These are phyloP conservation scores for Fusarium buxicola DNA, from an alignment of 2,329 filamentous ascomycete species.

Conservation along the genomic window DNA sequence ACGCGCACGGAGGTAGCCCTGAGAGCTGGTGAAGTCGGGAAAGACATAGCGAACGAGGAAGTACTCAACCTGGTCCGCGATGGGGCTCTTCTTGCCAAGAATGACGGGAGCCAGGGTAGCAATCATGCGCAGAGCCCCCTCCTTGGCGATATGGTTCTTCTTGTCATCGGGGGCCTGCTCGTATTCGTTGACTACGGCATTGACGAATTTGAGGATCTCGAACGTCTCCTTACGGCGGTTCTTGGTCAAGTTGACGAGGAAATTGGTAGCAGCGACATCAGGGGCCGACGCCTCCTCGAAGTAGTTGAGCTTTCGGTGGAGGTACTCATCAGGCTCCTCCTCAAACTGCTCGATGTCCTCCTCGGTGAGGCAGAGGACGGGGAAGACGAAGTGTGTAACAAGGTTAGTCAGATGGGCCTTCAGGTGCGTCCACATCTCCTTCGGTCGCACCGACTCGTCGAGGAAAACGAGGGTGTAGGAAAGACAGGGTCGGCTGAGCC, in stretches of 20 bases:
- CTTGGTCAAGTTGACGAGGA: slow-evolving; percentile 94
- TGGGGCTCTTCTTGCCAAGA: slow-evolving; percentile 96
- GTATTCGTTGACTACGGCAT: slow-evolving; percentile 93
- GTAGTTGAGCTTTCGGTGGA: slow-evolving; percentile 97
- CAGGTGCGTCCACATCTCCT: slow-evolving; percentile 94
- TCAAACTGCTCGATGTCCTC: slow-evolving; percentile 96
- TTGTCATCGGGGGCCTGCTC: slow-evolving; percentile 85
- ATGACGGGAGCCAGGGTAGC: slow-evolving; percentile 94
- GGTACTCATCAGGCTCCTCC: slow-evolving; percentile 93
- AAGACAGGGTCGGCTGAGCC: slow-evolving; percentile 93
- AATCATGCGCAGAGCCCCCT: slow-evolving; percentile 97
- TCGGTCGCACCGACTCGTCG: slow-evolving; percentile 97
- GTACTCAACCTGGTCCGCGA: slow-evolving; percentile 97
- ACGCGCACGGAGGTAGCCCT: slow-evolving; percentile 92
- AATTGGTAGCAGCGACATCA: slow-evolving; percentile 95
- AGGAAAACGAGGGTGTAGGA: slow-evolving; percentile 95
- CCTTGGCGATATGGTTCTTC: slow-evolving; percentile 95
- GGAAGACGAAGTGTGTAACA: slow-evolving; percentile 95
- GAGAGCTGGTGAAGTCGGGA: slow-evolving; percentile 92
- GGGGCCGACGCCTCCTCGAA: slow-evolving; percentile 97
- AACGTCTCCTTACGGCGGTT: slow-evolving; percentile 95
- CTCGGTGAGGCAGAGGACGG: slow-evolving; percentile 89
- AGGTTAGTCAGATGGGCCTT: slow-evolving; percentile 94
- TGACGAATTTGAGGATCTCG: slow-evolving; percentile 93
- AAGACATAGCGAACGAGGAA: slow-evolving; percentile 99